phyloP scores from a whole-genome alignment of 1,139 yeast species.

The Pichia sp. region DNA sequence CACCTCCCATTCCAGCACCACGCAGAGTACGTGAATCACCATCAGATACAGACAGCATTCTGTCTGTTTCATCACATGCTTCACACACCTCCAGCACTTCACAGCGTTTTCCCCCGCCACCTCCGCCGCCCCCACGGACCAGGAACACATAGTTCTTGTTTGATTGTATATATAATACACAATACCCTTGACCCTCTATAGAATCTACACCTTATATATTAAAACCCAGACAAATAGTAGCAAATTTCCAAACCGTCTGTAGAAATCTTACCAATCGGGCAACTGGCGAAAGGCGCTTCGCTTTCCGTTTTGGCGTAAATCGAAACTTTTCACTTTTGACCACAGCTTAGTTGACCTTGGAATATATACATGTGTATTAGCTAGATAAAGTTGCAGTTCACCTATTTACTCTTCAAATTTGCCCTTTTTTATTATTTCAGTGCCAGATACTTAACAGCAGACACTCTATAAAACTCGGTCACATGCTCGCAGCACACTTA shows the following conservation, averaged over 20 bases:
- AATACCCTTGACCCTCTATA: too few species aligned
- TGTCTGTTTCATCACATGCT: neutral
- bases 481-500: neutral
- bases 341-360: too few species aligned
- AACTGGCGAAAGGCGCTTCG: too few species aligned
- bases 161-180: neutral
- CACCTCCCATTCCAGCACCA: neutral
- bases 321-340: too few species aligned
- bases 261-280: too few species aligned
- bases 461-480: neutral
- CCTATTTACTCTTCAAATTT: too few species aligned
- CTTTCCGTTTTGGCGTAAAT: too few species aligned
- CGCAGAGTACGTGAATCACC: neutral
- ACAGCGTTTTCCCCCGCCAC: neutral
- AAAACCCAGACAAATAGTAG: too few species aligned
- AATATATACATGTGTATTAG: too few species aligned
- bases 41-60: neutral
- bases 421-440: neutral
- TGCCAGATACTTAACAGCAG: neutral
- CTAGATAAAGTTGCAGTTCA: too few species aligned
- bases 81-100: neutral
- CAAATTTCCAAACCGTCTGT: too few species aligned
- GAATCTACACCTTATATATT: too few species aligned
- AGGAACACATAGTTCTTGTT: neutral
- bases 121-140: conserved; percentile 7